Percentiles rank a stretch among this genome's conserved stretches.
These are phyloP conservation scores for Leucocoprinus sp. DNA, from an alignment of 768 basidiomycete genomes.

Conservation along the genomic window DNA sequence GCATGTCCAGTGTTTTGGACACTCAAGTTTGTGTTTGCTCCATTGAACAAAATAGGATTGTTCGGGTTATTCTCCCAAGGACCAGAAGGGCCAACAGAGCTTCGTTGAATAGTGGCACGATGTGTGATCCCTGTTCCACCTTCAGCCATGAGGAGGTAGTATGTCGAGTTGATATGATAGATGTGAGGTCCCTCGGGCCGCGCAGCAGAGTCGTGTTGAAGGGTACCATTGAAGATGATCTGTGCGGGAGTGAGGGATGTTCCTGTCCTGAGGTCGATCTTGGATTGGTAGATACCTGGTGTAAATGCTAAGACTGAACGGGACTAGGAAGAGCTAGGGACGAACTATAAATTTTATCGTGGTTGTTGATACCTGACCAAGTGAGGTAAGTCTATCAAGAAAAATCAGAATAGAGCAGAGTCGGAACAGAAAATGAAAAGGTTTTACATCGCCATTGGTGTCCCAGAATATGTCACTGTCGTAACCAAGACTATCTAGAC, in stretches of 20 bases:
- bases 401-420: background rate
- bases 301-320: background rate
- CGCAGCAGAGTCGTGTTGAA: constrained; percentile 26
- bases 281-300: constrained; percentile 32
- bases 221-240: constrained; percentile 29
- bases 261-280: constrained; percentile 29
- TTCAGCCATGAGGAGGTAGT: constrained; percentile 35
- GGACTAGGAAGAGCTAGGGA: background rate
- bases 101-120: constrained; percentile 29
- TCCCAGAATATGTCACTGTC: constrained; percentile 36
- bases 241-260: constrained; percentile 27
- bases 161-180: constrained; percentile 29
- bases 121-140: constrained; percentile 29
- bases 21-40: constrained; percentile 24
- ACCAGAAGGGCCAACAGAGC: constrained; percentile 26
- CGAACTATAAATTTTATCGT: constrained; percentile 32
- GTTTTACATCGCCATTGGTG: constrained; percentile 25
- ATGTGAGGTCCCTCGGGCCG: constrained; percentile 35
- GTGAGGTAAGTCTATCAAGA: constrained; percentile 25
- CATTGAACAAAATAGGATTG: constrained; percentile 33
- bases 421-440: background rate
- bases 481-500: constrained; percentile 29
- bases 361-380: constrained; percentile 30
- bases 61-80: constrained; percentile 33
- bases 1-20: constrained; percentile 33